phyloP scores from a whole-genome alignment of 768 basidiomycete species.

The Tylopilus sp. region DNA sequence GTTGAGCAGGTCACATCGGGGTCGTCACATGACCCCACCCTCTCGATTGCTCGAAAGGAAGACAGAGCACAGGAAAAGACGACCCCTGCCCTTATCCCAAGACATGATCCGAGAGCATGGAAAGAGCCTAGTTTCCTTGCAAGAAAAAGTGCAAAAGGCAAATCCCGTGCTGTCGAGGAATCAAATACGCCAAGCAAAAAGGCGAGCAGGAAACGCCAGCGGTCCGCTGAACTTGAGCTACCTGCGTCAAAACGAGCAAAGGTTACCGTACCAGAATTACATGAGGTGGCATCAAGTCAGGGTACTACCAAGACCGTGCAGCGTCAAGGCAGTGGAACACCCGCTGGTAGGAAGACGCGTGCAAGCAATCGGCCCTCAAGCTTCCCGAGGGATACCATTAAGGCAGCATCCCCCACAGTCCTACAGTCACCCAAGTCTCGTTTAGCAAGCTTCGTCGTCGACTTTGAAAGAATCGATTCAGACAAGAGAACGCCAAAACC shows the following conservation, averaged over 20 bases:
- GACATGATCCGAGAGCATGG: slow-evolving; percentile 31
- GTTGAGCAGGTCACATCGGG: neutral
- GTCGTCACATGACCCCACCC: neutral
- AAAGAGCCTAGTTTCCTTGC: slow-evolving; percentile 31
- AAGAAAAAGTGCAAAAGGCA: slow-evolving; percentile 19
- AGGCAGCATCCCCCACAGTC: neutral
- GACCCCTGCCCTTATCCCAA: neutral
- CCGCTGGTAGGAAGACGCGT: neutral
- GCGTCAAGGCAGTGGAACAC: neutral
- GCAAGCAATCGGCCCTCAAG: neutral
- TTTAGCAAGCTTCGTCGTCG: slow-evolving; percentile 19
- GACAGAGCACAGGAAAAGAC: neutral
- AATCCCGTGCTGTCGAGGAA: slow-evolving; percentile 9
- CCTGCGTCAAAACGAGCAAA: slow-evolving; percentile 16
- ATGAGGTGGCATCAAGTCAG: neutral
- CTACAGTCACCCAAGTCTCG: slow-evolving; percentile 11
- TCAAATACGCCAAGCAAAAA: neutral
- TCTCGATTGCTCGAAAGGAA: neutral
- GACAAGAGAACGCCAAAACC: slow-evolving; percentile 4
- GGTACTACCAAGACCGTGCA: neutral
- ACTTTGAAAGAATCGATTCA: slow-evolving; percentile 13
- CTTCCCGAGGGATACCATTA: neutral
- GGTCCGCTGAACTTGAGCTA: slow-evolving; percentile 5
- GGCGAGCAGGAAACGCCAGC: slow-evolving; percentile 15
- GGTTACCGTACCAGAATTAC: neutral